Percentiles rank a stretch among this genome's conserved stretches.
Conservation (phyloP, 2,329 filamentous ascomycete species). For the Rosellinia necatrix region DNA sequence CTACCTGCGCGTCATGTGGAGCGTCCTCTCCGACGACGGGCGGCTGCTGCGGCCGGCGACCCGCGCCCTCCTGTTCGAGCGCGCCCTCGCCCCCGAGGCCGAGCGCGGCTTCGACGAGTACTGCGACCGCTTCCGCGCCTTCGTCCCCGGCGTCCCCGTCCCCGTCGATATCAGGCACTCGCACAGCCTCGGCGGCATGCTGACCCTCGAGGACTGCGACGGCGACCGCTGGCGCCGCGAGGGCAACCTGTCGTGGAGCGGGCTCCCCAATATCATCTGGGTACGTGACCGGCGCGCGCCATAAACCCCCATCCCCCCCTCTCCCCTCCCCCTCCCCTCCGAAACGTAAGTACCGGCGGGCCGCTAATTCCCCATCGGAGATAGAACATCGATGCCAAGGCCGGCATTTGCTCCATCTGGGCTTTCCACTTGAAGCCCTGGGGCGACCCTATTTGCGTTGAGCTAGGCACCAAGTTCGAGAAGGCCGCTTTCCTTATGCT, state of each 20-base stretch:
- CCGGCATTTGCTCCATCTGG: conserved; percentile 42
- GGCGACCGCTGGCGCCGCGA: conserved; percentile 25
- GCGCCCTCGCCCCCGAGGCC: conserved; percentile 47
- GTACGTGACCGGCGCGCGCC: too few relatives aligned
- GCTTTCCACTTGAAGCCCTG: conserved; percentile 26
- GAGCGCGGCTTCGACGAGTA: conserved; percentile 31
- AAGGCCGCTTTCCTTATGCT: conserved; percentile 22
- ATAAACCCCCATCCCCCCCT: too few relatives aligned
- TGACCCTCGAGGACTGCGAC: conserved; percentile 24
- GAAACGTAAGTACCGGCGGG: conserved; percentile 27
- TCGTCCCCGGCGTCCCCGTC: conserved; percentile 37
- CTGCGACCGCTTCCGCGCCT: conserved; percentile 24
- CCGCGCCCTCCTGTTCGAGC: conserved; percentile 51
- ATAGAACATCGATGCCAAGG: conserved; percentile 42
- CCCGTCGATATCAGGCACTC: conserved; percentile 43
- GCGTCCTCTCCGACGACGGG: conserved; percentile 54
- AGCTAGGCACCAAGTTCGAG: conserved; percentile 26
- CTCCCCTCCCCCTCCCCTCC: background rate
- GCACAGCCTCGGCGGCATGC: conserved; percentile 23
- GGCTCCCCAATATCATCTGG: conserved; percentile 54
- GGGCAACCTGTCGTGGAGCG: conserved; percentile 38
- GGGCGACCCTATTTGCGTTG: conserved; percentile 17
- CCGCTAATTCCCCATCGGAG: conserved; percentile 24
- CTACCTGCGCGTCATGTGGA: conserved; percentile 51
- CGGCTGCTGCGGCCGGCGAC: conserved; percentile 50